Evolutionary conservation across 305 asterid species (phyloP).

Genomic region (Solanum aculeatissimum): DNA sequence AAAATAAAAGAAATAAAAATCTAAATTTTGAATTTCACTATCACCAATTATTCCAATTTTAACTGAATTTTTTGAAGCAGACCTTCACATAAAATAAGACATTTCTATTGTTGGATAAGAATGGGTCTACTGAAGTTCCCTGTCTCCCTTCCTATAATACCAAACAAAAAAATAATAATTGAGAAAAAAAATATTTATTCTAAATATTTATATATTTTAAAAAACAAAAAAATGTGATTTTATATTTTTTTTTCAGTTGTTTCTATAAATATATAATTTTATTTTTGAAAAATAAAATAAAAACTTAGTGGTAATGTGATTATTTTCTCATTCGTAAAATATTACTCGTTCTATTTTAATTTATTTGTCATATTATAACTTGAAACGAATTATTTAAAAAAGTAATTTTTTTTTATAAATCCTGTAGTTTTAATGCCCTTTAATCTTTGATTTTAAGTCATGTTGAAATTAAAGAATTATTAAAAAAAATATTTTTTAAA

Average conservation of each 20-base stretch:
- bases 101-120: not conserved
- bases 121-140: not conserved
- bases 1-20: too few relatives aligned
- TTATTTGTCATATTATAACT: too few relatives aligned
- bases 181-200: not conserved
- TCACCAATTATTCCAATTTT: not conserved
- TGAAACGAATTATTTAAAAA: too few relatives aligned
- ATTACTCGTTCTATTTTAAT: too few relatives aligned
- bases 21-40: not conserved
- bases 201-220: not conserved
- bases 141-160: not conserved
- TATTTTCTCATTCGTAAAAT: too few relatives aligned
- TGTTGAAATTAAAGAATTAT: too few relatives aligned
- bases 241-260: not conserved
- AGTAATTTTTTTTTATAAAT: too few relatives aligned
- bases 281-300: not conserved
- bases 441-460: too few relatives aligned
- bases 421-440: too few relatives aligned
- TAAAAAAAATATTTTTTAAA: too few relatives aligned
- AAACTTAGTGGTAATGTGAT: too few relatives aligned
- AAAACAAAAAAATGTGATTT: too few relatives aligned
- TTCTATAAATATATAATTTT: not conserved
- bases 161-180: not conserved
- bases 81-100: not conserved
- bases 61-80: not conserved